These are phyloP conservation scores for Pseudocercospora pini-densiflorae DNA, from an alignment of 2,329 filamentous ascomycete genomes.

Conservation along the genomic window DNA sequence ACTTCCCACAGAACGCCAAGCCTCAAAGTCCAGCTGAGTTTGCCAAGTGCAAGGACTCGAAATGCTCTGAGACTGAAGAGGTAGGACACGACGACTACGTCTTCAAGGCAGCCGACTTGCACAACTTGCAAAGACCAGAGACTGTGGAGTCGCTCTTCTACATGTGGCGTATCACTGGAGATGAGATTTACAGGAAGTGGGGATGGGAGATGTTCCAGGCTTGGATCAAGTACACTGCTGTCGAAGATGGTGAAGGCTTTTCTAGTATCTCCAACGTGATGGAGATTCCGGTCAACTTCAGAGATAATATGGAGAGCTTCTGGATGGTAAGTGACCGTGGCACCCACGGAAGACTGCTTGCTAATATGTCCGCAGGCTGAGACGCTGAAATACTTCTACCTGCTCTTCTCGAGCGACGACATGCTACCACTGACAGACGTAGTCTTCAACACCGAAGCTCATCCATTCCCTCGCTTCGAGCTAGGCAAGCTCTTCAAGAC, in stretches of 20 bases:
- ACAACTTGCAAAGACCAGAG: slow-evolving; percentile 94
- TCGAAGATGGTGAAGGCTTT: slow-evolving; percentile 78
- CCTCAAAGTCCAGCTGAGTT: slow-evolving; percentile 55
- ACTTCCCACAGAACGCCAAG: slow-evolving; percentile 50
- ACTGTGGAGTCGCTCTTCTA: slow-evolving; percentile 97
- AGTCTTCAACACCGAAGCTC: slow-evolving; percentile 95
- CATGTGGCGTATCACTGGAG: slow-evolving; percentile 97
- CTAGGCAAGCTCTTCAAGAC: slow-evolving; percentile 77
- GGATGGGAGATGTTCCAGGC: slow-evolving; percentile 98
- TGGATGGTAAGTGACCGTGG: slow-evolving; percentile 74
- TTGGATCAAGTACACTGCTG: slow-evolving; percentile 83
- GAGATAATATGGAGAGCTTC: slow-evolving; percentile 99
- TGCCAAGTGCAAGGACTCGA: slow-evolving; percentile 30
- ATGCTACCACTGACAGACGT: slow-evolving; percentile 83
- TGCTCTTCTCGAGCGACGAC: slow-evolving; percentile 85
- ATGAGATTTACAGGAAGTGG: slow-evolving; percentile 88
- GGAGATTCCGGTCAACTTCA: slow-evolving; percentile 66
- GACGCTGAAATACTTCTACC: slow-evolving; percentile 96
- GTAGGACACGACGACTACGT: slow-evolving; percentile 73
- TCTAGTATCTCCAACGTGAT: slow-evolving; percentile 79
- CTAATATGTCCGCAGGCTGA: slow-evolving; percentile 66
- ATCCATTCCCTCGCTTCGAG: slow-evolving; percentile 86
- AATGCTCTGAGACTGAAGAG: slow-evolving; percentile 57
- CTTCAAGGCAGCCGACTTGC: slow-evolving; percentile 79
- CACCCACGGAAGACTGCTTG: not conserved